Base-by-base conservation (phyloP, 1,284 basidiomycete genomes). In the Naganishia liquefaciens region DNA sequence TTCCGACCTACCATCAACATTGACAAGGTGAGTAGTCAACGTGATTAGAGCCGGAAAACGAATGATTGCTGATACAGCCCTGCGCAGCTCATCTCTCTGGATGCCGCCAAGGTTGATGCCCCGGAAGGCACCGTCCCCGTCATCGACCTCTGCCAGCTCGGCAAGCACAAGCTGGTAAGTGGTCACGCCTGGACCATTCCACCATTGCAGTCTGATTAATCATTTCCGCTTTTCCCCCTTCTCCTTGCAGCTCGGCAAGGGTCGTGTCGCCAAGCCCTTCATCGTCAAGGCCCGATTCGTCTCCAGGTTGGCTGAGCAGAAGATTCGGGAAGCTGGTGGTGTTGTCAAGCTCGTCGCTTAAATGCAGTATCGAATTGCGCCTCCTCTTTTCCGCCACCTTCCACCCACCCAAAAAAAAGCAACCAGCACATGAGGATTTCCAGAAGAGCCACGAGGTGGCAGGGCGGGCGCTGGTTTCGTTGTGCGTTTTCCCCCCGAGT, bases 211-310 rank as follows among this genome's bases (percentile, higher is more conserved):
- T n/a, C 42, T 11, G 47, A 54, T 21, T 21, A 21, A 17, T 54
- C 21, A 7, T 61, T 25, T 46, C 47, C 39, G n/a, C n/a, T n/a
- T n/a, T n/a, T 13, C 6, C 30, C 39, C 64, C 68, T 39, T 68
- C 43, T 25, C 21, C 19, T 7, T 17, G 42, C 69, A 77, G 76
- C 73, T 79, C 68, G 78, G 78, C 68, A 79, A 79, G 71, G 78
- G 78, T 64, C 73, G 74, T 68, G 68, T 79, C 71, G 72, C 73
- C 73, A 74, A 74, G 68, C 93, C 93, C 44, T 90, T 92, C 84
- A 96, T 97, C 76, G 90, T 96, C 76, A 96, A 96, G 84, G 91
- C 93, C 68, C 91, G 93, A 72, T 96, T 88, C 79, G 92, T 96
- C 68, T 94, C 91, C 57, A 83, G 82, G 72, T 87, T 85, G 75